Percentiles rank a stretch among this genome's conserved stretches.
These are phyloP conservation scores for Aciculoconidium aculeatum DNA, from an alignment of 805 yeast species.

Conservation along the genomic window DNA sequence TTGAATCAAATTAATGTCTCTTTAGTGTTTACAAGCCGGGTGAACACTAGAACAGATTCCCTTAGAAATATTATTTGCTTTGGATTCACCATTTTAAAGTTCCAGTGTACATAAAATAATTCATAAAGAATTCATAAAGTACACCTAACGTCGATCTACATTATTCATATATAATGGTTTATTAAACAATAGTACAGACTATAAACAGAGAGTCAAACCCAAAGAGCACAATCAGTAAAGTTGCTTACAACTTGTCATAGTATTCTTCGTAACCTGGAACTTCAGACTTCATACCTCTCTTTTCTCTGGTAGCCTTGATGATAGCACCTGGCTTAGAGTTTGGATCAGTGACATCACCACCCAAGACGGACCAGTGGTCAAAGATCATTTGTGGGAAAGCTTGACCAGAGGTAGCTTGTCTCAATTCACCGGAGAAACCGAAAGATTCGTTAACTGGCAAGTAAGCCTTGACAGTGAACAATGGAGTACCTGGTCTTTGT, in stretches of 20 bases:
- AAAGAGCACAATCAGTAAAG: no score
- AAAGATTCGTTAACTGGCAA: slow-evolving; percentile 99
- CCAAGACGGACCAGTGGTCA: slow-evolving; percentile 94
- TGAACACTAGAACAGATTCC: no score
- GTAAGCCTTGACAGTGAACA: slow-evolving; percentile 99
- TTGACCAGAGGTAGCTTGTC: slow-evolving; percentile 99
- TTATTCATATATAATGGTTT: slow-evolving; percentile 1
- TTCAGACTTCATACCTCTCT: slow-evolving; percentile 93
- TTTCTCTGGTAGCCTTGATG: slow-evolving; percentile 68
- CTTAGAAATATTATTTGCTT: no score
- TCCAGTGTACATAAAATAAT: neutral
- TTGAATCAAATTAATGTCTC: no score
- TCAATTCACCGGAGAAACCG: slow-evolving; percentile 99
- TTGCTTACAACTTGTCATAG: slow-evolving; percentile 78
- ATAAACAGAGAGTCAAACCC: slow-evolving; percentile 11
- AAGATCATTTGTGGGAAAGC: slow-evolving; percentile 99
- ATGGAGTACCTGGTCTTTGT: slow-evolving; percentile 99
- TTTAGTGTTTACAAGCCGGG: no score
- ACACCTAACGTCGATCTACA: no score
- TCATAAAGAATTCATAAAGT: neutral
- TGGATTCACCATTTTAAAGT: neutral
- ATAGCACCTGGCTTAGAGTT: slow-evolving; percentile 58
- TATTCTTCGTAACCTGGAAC: slow-evolving; percentile 99
- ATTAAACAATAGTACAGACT: slow-evolving; percentile 9
- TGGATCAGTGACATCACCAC: slow-evolving; percentile 91